These are phyloP conservation scores for Daedalea quercina DNA, from an alignment of 768 basidiomycete species.

Conservation along the genomic window DNA sequence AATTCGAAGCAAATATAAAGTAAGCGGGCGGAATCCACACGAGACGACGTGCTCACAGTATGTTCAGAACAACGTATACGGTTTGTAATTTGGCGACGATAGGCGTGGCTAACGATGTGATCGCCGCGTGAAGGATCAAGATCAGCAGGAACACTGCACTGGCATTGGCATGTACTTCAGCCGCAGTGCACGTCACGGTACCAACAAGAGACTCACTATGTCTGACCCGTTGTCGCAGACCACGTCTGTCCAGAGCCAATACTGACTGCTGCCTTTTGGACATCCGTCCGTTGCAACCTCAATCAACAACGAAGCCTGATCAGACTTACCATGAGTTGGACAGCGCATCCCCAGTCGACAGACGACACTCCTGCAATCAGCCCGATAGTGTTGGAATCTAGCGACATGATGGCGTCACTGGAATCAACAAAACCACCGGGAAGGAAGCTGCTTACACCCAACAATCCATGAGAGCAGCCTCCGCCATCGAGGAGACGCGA, in stretches of 20 bases:
- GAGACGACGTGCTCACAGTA: slow-evolving; percentile 22
- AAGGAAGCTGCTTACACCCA: slow-evolving; percentile 33
- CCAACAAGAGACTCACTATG: slow-evolving; percentile 33
- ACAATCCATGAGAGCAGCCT: slow-evolving; percentile 34
- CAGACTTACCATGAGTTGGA: slow-evolving; percentile 25
- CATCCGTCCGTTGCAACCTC: neutral
- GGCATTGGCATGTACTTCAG: no score
- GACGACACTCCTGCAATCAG: slow-evolving; percentile 27
- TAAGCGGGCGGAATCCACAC: neutral
- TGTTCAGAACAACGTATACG: slow-evolving; percentile 29
- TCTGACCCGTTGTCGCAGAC: slow-evolving; percentile 21
- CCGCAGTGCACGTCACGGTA: no score
- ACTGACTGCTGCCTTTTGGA: slow-evolving; percentile 34
- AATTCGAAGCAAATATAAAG: slow-evolving; percentile 31
- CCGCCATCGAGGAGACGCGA: slow-evolving; percentile 24
- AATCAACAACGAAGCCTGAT: neutral
- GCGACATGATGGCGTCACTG: neutral
- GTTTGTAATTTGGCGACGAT: slow-evolving; percentile 29
- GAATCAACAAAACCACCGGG: neutral
- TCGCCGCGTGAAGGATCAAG: slow-evolving; percentile 24
- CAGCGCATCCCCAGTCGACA: slow-evolving; percentile 32
- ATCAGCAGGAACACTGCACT: slow-evolving; percentile 29
- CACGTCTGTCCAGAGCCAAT: slow-evolving; percentile 24
- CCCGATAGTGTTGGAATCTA: slow-evolving; percentile 31
- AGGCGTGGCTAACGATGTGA: slow-evolving; percentile 28